A percentile compares a stretch with the other conserved stretches of the same genome.
phyloP scores from a whole-genome alignment of 2,329 filamentous ascomycete species.

The Aspergillus fumigatus region DNA sequence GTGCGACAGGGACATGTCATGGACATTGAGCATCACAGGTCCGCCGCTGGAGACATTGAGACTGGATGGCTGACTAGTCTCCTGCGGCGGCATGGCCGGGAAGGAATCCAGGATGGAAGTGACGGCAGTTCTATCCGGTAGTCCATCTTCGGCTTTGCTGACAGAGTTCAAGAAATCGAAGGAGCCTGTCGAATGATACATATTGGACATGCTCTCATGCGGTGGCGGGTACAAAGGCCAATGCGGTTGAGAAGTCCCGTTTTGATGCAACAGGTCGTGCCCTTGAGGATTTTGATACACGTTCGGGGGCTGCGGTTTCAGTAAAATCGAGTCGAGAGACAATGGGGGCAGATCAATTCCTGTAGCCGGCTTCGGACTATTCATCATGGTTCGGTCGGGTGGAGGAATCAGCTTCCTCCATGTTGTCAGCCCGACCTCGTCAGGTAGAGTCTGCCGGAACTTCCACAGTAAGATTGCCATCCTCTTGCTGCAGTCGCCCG shows the following conservation, averaged over 20 bases:
- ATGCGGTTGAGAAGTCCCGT: constrained; percentile 26
- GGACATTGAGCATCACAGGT: constrained; percentile 31
- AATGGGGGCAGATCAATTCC: constrained; percentile 35
- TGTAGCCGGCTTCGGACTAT: constrained; percentile 31
- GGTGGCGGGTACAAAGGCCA: constrained; percentile 34
- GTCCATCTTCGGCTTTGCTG: constrained; percentile 30
- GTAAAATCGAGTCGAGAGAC: constrained; percentile 32
- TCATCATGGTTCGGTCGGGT: constrained; percentile 31
- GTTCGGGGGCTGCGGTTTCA: constrained; percentile 27
- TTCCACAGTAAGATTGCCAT: constrained; percentile 45
- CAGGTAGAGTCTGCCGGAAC: constrained; percentile 40
- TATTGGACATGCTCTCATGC: constrained; percentile 31
- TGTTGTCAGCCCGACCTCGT: constrained; percentile 40
- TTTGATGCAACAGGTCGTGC: constrained; percentile 29
- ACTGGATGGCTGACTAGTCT: constrained; percentile 27
- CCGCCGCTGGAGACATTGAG: constrained; percentile 25
- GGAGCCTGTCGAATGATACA: constrained; percentile 28
- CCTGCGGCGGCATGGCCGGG: constrained; percentile 25
- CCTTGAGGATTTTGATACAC: constrained; percentile 30
- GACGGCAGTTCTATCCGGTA: constrained; percentile 31
- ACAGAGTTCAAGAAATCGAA: constrained; percentile 34
- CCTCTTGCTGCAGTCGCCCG: constrained; percentile 29
- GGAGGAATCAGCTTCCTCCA: constrained; percentile 42
- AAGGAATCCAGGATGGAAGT: constrained; percentile 35
- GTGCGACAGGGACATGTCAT: constrained; percentile 33